A percentile compares a stretch with the other conserved stretches of the same genome.
Conservation (phyloP, 2,329 filamentous ascomycete genomes). For the Exophiala oligosperma region DNA sequence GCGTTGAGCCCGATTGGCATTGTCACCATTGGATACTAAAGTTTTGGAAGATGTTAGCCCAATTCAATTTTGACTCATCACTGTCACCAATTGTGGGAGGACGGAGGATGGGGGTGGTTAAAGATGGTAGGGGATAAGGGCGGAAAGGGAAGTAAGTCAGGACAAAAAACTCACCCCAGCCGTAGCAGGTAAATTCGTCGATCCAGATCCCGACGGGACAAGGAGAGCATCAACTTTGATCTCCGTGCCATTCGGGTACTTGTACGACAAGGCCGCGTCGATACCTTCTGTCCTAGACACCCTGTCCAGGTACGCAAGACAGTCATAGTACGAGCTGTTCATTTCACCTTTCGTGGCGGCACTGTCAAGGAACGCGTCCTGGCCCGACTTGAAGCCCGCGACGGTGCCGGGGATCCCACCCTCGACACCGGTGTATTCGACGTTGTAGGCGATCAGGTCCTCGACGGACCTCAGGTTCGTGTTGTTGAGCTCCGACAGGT, state of each 20-base stretch:
- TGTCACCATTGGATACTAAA: constrained; percentile 65
- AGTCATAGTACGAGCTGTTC: constrained; percentile 67
- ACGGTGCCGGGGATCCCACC: constrained; percentile 62
- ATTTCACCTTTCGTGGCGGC: constrained; percentile 58
- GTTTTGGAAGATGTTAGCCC: no score
- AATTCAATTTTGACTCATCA: no score
- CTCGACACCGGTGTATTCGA: constrained; percentile 64
- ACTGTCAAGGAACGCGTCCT: constrained; percentile 65
- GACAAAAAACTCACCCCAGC: constrained; percentile 49
- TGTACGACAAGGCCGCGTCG: constrained; percentile 60
- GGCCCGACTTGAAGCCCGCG: constrained; percentile 68
- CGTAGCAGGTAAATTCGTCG: constrained; percentile 69
- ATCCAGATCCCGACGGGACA: constrained; percentile 67
- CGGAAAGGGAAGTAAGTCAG: no score
- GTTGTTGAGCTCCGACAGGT: constrained; percentile 64
- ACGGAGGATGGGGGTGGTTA: no score
- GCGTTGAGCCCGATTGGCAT: constrained; percentile 63
- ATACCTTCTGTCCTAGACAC: constrained; percentile 66
- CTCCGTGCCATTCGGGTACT: constrained; percentile 9
- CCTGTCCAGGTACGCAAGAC: constrained; percentile 61
- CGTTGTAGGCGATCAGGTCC: constrained; percentile 64
- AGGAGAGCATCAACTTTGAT: constrained; percentile 61
- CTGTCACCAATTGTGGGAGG: no score
- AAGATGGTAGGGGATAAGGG: no score
- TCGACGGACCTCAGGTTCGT: constrained; percentile 60